Conservation (phyloP, 176 grass and related monocot genomes). For the Zoysia pacifica region DNA sequence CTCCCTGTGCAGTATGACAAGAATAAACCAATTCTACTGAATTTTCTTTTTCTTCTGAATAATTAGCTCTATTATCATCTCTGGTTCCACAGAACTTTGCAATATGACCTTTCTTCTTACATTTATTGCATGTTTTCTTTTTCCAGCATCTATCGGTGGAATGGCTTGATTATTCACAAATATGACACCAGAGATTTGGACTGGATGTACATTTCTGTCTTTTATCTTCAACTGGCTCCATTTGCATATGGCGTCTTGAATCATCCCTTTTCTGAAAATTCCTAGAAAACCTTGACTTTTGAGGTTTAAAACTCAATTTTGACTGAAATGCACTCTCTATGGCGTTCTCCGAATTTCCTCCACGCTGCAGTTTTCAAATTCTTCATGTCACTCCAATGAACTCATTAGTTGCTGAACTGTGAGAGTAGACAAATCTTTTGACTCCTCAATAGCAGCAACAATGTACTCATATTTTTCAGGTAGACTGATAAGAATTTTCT, state of each 20-base stretch:
- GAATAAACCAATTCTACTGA: neutral
- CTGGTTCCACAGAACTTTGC: neutral
- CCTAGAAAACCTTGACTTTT: neutral
- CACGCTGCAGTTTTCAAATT: neutral
- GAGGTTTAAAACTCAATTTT: neutral
- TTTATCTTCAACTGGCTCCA: neutral
- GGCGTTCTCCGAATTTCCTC: neutral
- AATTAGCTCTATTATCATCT: neutral
- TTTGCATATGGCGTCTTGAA: neutral
- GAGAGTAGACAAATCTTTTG: neutral
- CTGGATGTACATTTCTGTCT: neutral
- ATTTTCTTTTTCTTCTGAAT: neutral
- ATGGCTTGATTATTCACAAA: neutral
- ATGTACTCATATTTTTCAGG: neutral
- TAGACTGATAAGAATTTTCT: conserved; percentile 4
- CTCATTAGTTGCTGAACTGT: conserved; percentile 9
- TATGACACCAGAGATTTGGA: neutral
- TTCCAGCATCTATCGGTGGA: neutral
- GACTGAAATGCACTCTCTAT: neutral
- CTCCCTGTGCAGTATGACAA: neutral
- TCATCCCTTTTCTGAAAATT: neutral
- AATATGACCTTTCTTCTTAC: too few species aligned
- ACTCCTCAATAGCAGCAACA: conserved; percentile 4
- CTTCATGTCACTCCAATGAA: conserved; percentile 13
- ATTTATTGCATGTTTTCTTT: neutral